Conservation (phyloP, 768 basidiomycete genomes). For the Tricholoma sp. region DNA sequence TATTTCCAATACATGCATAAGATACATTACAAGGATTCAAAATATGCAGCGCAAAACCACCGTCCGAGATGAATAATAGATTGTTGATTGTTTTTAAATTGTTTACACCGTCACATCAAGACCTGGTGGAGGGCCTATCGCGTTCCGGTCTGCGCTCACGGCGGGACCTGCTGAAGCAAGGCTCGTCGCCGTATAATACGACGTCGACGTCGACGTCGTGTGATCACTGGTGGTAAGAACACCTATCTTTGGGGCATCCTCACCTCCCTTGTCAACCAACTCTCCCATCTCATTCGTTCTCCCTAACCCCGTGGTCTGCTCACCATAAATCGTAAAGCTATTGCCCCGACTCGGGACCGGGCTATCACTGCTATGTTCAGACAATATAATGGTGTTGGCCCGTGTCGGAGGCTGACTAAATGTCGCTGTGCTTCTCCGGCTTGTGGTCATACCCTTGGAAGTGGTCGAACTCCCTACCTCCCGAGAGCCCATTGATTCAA, state of each 20-base stretch:
- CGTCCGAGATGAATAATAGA: not conserved
- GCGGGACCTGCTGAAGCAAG: conserved; percentile 1
- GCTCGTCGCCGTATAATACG: conserved; percentile 20
- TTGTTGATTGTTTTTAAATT: not conserved
- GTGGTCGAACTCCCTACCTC: conserved; percentile 37
- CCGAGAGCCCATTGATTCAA: conserved; percentile 69
- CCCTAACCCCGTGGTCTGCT: conserved; percentile 18
- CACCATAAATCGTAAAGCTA: conserved; percentile 27
- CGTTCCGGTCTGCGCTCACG: not conserved
- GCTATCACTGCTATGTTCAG: conserved; percentile 22
- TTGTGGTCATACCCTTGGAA: conserved; percentile 17
- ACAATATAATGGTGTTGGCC: conserved; percentile 28
- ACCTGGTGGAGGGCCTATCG: not conserved
- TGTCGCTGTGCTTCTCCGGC: conserved; percentile 14
- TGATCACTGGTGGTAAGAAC: not conserved
- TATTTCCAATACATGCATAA: not conserved
- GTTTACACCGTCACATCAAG: not conserved
- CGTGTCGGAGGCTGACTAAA: conserved; percentile 36
- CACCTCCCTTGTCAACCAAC: conserved; percentile 17
- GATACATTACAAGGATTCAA: not conserved
- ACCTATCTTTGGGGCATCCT: not conserved
- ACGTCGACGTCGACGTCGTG: conserved; percentile 9
- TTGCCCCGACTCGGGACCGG: conserved; percentile 33
- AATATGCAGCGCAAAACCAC: not conserved
- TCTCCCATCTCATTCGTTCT: conserved; percentile 31